Base-by-base conservation (phyloP, 2,329 filamentous ascomycete species). In the Delphinella strobiligena region DNA sequence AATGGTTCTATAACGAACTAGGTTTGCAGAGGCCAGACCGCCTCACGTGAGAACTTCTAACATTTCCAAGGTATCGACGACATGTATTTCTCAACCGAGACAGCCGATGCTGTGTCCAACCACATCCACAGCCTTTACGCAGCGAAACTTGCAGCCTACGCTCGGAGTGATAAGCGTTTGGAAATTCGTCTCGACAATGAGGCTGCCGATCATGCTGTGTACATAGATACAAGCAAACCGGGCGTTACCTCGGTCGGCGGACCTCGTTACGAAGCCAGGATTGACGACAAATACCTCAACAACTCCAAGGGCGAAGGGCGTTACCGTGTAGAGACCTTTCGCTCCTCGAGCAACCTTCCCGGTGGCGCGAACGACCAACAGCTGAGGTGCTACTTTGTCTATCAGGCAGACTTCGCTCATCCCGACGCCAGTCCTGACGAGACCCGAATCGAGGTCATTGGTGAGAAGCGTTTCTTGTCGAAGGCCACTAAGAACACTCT, bases 111-210 rank as follows among this genome's bases (percentile, higher is more conserved):
- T 58, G 93, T 98, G 56, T 82, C 87, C 51, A 93, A 81, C 61
- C 87, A 95, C 59, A 88, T 98, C 57, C 89, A 89, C 45, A 95
- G 89, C 9, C 76, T 98, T 36, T 98, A 96, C 58, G 91, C 91
- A 39, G 91, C 89, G 59, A 96, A 96, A 68, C 80, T 96, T 34
- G 91, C 91, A 29, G 88, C 91, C 7, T 91, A 84, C 59, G 86
- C 89, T 27, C 79, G 91, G 42, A 83, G 93, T 60, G 89, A 96
- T 64, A 93, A 93, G 70, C 80, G 81, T 50, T 75, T 96, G 53
- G 88, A 96, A 64, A 95, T 98, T 52, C 78, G 88, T 47, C 68
- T 98, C 31, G 89, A 96, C 59, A 95, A 95, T 75, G 91, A 98
- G 64, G 86, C 86, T 16, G 68, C 72, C 43, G 91, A 96, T 59